Evolutionary conservation across 2,329 filamentous ascomycete genomes (phyloP).

Genomic region (Sporothrix mexicana): DNA sequence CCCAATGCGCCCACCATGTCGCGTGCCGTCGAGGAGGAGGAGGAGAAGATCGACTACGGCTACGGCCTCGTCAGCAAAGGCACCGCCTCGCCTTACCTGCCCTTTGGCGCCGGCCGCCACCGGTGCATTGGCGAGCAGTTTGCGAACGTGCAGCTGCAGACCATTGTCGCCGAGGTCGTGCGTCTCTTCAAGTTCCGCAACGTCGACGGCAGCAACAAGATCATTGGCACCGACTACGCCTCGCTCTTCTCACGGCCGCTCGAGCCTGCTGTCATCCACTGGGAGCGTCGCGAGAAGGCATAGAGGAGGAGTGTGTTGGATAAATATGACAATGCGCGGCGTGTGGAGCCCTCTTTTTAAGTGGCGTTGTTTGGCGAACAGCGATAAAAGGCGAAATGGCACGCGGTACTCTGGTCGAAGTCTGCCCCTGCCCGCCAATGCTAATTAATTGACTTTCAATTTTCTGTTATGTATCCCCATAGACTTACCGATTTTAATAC

Average conservation of each 20-base stretch:
- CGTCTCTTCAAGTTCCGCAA: constrained; percentile 81
- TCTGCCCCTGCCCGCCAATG: constrained; percentile 17
- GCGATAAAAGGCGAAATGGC: background rate
- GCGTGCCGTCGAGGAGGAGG: constrained; percentile 56
- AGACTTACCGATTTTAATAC: constrained; percentile 27
- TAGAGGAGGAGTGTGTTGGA: constrained; percentile 31
- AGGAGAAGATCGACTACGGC: constrained; percentile 88
- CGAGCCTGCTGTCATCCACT: constrained; percentile 73
- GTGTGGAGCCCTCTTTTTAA: too few relatives aligned
- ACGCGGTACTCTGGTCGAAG: constrained; percentile 6
- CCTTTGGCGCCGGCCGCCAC: constrained; percentile 91
- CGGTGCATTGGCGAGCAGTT: constrained; percentile 97
- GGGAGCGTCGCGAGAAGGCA: constrained; percentile 68
- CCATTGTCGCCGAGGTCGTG: constrained; percentile 78
- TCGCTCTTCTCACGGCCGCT: constrained; percentile 76
- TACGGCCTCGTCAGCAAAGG: constrained; percentile 94
- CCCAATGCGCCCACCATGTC: constrained; percentile 57
- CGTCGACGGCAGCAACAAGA: constrained; percentile 69
- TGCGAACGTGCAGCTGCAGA: constrained; percentile 88
- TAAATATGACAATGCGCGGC: too few relatives aligned
- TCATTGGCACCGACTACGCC: constrained; percentile 71
- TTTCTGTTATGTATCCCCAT: constrained; percentile 21
- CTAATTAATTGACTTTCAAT: constrained; percentile 25
- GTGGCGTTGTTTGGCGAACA: background rate
- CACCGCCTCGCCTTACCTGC: constrained; percentile 85